Conservation (phyloP, 2,329 filamentous ascomycete genomes). For the Xylariaceae sp. region DNA sequence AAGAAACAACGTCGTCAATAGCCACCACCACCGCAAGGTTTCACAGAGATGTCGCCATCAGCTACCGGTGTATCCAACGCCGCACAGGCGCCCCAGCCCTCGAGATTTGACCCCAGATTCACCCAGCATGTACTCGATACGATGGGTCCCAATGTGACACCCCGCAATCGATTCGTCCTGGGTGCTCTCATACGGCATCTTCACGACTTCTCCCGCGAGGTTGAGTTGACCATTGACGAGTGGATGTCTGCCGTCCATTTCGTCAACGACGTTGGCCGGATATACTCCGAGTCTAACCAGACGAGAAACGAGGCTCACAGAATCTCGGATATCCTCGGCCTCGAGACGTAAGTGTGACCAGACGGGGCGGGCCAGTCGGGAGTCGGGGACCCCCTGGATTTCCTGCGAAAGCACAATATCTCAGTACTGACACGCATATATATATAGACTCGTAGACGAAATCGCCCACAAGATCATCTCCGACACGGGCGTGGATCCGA, state of each 20-base stretch:
- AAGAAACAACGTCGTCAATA: too few relatives aligned
- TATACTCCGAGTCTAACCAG: constrained; percentile 47
- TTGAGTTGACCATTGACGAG: constrained; percentile 70
- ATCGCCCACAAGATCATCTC: constrained; percentile 60
- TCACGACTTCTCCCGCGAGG: constrained; percentile 73
- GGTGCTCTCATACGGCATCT: constrained; percentile 62
- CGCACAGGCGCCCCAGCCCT: constrained; percentile 27
- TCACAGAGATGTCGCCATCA: constrained; percentile 21
- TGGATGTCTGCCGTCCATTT: constrained; percentile 72
- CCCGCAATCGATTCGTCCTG: constrained; percentile 60
- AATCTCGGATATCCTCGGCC: constrained; percentile 66
- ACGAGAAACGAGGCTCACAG: constrained; percentile 71
- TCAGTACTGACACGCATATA: not conserved
- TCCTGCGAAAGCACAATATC: not conserved
- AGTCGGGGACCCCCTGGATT: not conserved
- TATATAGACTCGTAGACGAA: constrained; percentile 55
- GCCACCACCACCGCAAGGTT: not conserved
- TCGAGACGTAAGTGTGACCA: constrained; percentile 59
- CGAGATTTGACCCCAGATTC: constrained; percentile 68
- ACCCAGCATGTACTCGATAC: constrained; percentile 67
- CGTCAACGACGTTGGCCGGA: constrained; percentile 68
- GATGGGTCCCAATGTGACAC: constrained; percentile 64
- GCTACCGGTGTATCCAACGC: constrained; percentile 27
- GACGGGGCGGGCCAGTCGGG: too few relatives aligned
- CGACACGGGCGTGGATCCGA: constrained; percentile 57